phyloP scores from a whole-genome alignment of 208 protist species.

The Leishmania martiniquensis region DNA sequence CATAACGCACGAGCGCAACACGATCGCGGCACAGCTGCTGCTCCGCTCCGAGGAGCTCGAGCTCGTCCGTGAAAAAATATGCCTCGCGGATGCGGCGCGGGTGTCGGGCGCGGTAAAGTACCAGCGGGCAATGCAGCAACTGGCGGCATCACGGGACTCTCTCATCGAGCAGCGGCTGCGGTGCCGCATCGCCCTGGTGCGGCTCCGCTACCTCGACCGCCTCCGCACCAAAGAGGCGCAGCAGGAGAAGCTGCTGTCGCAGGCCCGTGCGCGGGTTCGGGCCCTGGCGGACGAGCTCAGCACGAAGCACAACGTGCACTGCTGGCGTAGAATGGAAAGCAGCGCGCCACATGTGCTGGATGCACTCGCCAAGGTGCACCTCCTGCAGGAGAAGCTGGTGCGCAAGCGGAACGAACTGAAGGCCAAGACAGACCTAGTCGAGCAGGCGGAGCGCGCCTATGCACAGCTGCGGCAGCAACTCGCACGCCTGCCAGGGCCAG shows the following conservation, averaged over 20 bases:
- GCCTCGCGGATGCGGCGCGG: slow-evolving; percentile 95
- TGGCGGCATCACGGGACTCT: slow-evolving; percentile 87
- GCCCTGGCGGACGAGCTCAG: slow-evolving; percentile 97
- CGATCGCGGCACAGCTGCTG: slow-evolving; percentile 96
- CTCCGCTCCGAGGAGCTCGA: slow-evolving; percentile 97
- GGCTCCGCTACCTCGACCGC: slow-evolving; percentile 82
- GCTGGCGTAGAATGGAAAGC: slow-evolving; percentile 97
- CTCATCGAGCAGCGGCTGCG: slow-evolving; percentile 93
- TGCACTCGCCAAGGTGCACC: slow-evolving; percentile 97
- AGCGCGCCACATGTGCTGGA: slow-evolving; percentile 95
- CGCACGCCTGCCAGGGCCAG: slow-evolving; percentile 94
- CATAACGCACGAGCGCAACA: slow-evolving; percentile 97
- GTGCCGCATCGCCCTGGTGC: slow-evolving; percentile 80
- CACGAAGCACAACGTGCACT: slow-evolving; percentile 98
- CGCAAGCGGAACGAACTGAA: slow-evolving; percentile 95
- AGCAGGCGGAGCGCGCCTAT: slow-evolving; percentile 92
- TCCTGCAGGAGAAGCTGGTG: slow-evolving; percentile 97
- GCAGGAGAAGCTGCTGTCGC: slow-evolving; percentile 92
- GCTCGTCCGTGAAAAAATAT: slow-evolving; percentile 98
- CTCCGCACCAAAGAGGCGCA: slow-evolving; percentile 89
- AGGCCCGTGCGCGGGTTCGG: slow-evolving; percentile 89
- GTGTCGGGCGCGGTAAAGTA: slow-evolving; percentile 96
- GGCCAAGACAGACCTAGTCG: slow-evolving; percentile 88
- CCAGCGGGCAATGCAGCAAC: slow-evolving; percentile 83
- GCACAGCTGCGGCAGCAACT: slow-evolving; percentile 92